A percentile compares a stretch with the other conserved stretches of the same genome.
phyloP scores from a whole-genome alignment of 805 yeast genomes.

The Danielia oregonensis region DNA sequence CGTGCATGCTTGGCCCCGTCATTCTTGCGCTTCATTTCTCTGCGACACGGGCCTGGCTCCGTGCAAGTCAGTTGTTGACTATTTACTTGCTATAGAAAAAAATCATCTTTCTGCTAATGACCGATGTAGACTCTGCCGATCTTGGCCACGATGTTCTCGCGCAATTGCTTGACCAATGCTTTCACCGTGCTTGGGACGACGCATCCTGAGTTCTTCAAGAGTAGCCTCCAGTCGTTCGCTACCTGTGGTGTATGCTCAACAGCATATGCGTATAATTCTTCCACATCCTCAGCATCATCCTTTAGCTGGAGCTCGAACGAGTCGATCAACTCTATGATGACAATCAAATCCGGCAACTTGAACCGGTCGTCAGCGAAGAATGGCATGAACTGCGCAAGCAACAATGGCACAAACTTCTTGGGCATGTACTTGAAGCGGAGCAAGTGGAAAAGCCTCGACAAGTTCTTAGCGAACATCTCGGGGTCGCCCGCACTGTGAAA shows the following conservation, averaged over 20 bases:
- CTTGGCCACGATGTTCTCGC: slow-evolving; percentile 31
- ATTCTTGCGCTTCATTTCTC: slow-evolving; percentile 8
- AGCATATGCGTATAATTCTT: slow-evolving; percentile 29
- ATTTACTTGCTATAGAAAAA: slow-evolving; percentile 8
- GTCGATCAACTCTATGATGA: slow-evolving; percentile 35
- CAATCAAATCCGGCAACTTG: slow-evolving; percentile 17
- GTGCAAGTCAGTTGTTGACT: slow-evolving; percentile 10
- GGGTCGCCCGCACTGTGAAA: slow-evolving; percentile 21
- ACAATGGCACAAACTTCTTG: slow-evolving; percentile 43
- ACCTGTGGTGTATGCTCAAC: slow-evolving; percentile 18
- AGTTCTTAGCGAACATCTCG: slow-evolving; percentile 14
- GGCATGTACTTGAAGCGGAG: slow-evolving; percentile 43
- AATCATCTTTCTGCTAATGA: neutral
- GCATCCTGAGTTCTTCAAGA: slow-evolving; percentile 13
- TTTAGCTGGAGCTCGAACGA: slow-evolving; percentile 26
- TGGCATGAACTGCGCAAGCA: slow-evolving; percentile 47
- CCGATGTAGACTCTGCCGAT: slow-evolving; percentile 34
- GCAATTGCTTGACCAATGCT: slow-evolving; percentile 22
- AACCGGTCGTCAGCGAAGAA: slow-evolving; percentile 23
- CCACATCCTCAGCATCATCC: slow-evolving; percentile 26
- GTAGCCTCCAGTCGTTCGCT: slow-evolving; percentile 36
- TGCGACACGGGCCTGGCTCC: neutral
- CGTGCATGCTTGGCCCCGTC: neutral
- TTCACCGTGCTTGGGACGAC: slow-evolving; percentile 24
- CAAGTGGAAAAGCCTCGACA: slow-evolving; percentile 49